These are phyloP conservation scores for Euphorbia peplus DNA, from an alignment of 345 rosid genomes.

Conservation along the genomic window DNA sequence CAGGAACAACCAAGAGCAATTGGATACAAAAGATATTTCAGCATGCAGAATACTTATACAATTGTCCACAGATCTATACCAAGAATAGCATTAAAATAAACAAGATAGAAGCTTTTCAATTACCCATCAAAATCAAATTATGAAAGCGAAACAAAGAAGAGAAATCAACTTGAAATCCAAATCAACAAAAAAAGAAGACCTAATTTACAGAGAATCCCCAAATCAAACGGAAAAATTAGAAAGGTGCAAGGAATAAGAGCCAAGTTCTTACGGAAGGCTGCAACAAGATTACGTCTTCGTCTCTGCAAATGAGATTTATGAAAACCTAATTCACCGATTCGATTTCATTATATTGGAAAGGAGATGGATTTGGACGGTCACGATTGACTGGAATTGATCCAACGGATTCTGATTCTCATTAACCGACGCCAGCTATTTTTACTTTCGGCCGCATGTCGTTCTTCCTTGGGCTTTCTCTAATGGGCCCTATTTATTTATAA, in stretches of 20 bases:
- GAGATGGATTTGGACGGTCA: slow-evolving; percentile 9
- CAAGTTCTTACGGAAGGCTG: too few relatives aligned
- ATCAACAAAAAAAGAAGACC: neutral
- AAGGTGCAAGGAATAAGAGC: too few relatives aligned
- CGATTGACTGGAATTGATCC: slow-evolving; percentile 13
- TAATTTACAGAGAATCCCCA: neutral
- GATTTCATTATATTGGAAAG: neutral
- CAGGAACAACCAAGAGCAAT: neutral
- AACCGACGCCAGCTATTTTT: neutral
- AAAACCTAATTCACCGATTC: neutral
- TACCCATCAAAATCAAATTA: neutral
- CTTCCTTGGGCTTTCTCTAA: neutral
- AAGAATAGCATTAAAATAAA: neutral
- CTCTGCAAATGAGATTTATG: neutral
- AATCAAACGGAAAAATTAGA: neutral
- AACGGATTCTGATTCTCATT: neutral
- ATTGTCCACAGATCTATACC: neutral
- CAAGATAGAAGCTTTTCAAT: neutral
- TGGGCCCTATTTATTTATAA: neutral
- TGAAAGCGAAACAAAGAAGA: neutral
- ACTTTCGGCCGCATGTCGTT: neutral
- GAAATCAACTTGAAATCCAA: neutral
- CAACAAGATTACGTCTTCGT: neutral
- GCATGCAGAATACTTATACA: neutral
- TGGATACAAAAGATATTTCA: neutral